phyloP scores from a whole-genome alignment of 2,329 filamentous ascomycete genomes.

The Tothia fuscella region DNA sequence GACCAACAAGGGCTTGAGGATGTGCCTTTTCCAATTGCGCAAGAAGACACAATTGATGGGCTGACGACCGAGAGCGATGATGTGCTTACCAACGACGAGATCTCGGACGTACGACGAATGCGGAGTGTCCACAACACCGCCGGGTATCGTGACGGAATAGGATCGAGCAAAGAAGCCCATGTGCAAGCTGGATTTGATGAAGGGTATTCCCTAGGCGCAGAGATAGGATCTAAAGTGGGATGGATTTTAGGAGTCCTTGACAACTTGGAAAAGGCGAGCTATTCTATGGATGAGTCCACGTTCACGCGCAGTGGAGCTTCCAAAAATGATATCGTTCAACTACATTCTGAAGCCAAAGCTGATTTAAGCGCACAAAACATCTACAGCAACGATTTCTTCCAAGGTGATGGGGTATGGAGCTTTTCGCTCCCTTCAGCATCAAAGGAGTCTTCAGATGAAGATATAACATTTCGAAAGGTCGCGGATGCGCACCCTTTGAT shows the following conservation, averaged over 20 bases:
- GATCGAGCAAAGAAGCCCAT: slow-evolving; percentile 58
- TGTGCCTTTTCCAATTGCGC: too few species aligned
- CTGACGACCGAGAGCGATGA: slow-evolving; percentile 16
- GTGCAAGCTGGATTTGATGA: slow-evolving; percentile 88
- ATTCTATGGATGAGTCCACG: slow-evolving; percentile 12
- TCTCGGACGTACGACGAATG: slow-evolving; percentile 66
- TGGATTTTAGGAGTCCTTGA: slow-evolving; percentile 67
- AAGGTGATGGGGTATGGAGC: slow-evolving; percentile 58
- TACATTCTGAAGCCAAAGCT: slow-evolving; percentile 39
- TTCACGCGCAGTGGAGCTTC: slow-evolving; percentile 16
- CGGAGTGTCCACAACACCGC: slow-evolving; percentile 67
- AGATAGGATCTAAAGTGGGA: slow-evolving; percentile 63
- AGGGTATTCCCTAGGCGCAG: slow-evolving; percentile 73
- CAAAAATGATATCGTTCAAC: slow-evolving; percentile 20
- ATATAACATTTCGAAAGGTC: slow-evolving; percentile 42
- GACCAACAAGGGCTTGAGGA: too few species aligned
- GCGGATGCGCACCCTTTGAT: slow-evolving; percentile 10
- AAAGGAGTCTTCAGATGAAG: slow-evolving; percentile 28
- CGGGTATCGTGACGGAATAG: slow-evolving; percentile 83
- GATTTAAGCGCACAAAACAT: slow-evolving; percentile 52
- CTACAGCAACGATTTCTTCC: slow-evolving; percentile 56
- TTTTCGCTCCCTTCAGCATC: slow-evolving; percentile 40
- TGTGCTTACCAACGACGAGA: too few species aligned
- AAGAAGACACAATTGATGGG: background rate
- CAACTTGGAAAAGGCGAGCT: slow-evolving; percentile 47